phyloP scores from a whole-genome alignment of 192 early-diverging fungal genomes.

The Backusella luteola region DNA sequence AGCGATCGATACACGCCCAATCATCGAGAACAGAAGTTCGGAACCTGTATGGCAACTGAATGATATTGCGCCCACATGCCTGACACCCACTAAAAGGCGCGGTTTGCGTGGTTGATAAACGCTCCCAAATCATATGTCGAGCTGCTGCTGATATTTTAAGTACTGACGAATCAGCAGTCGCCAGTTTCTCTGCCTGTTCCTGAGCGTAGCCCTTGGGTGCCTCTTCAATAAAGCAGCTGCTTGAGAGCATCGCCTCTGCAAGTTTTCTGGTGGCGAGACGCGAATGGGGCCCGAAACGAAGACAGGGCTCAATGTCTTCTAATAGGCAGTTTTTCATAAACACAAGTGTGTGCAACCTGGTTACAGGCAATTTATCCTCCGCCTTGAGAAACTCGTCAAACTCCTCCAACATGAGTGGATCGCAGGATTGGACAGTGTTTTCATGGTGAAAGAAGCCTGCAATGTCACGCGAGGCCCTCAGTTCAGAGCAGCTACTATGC shows the following conservation, averaged over 20 bases:
- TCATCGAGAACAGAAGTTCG: conserved; percentile 68
- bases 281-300: conserved; percentile 89
- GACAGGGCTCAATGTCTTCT: conserved; percentile 90
- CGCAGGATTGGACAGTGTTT: too few relatives aligned
- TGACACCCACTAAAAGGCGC: conserved; percentile 44
- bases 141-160: conserved; percentile 45
- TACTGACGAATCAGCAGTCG: conserved; percentile 19
- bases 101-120: conserved; percentile 35
- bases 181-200: conserved; percentile 31
- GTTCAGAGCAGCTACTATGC: conserved; percentile 64
- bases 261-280: conserved; percentile 84
- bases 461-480: conserved; percentile 25
- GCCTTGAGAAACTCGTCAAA: conserved; percentile 83
- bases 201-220: conserved; percentile 48
- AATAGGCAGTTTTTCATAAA: conserved; percentile 87
- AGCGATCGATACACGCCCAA: conserved; percentile 74
- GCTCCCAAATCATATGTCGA: conserved; percentile 52
- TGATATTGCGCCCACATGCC: conserved; percentile 47
- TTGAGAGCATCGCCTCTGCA: conserved; percentile 79
- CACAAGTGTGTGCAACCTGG: conserved; percentile 70
- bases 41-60: conserved; percentile 55
- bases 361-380: conserved; percentile 61
- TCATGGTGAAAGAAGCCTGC: not conserved
- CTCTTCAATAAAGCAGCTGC: conserved; percentile 89
- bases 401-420: conserved; percentile 67